These are phyloP conservation scores for Sistotremastrum suecicum DNA, from an alignment of 768 basidiomycete species.

Conservation along the genomic window DNA sequence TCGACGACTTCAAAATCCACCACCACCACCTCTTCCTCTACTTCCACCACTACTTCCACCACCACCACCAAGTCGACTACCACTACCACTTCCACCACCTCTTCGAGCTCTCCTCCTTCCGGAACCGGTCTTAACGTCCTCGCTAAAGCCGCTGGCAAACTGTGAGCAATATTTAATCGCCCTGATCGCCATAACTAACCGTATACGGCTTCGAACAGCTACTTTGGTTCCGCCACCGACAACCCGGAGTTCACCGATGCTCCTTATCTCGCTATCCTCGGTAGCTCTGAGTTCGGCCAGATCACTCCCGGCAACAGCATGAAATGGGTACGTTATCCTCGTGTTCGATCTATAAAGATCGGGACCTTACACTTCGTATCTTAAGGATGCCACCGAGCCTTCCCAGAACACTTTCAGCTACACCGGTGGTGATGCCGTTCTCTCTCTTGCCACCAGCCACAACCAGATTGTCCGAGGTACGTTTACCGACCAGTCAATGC, in stretches of 20 bases:
- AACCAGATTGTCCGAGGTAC: constrained; percentile 32
- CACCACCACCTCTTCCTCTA: constrained; percentile 4
- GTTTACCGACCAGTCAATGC: too few relatives aligned
- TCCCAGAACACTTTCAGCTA: constrained; percentile 33
- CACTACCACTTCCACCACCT: constrained; percentile 1
- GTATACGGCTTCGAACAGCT: constrained; percentile 17
- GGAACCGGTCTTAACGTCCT: constrained; percentile 20
- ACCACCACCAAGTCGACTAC: too few relatives aligned
- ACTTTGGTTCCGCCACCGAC: constrained; percentile 35
- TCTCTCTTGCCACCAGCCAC: constrained; percentile 28
- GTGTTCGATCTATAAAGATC: background rate
- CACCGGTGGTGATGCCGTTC: constrained; percentile 28
- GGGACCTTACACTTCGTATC: constrained; percentile 5
- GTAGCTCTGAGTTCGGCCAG: constrained; percentile 24
- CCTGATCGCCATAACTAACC: constrained; percentile 18
- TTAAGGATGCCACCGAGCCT: constrained; percentile 43
- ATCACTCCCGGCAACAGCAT: constrained; percentile 31
- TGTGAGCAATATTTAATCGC: constrained; percentile 12
- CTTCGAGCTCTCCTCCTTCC: background rate
- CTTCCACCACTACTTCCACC: constrained; percentile 7
- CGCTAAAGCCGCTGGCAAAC: constrained; percentile 26
- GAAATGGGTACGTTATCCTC: constrained; percentile 25
- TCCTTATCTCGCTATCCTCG: constrained; percentile 22
- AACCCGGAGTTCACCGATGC: constrained; percentile 27
- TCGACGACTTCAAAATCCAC: constrained; percentile 1